Evolutionary conservation across 768 basidiomycete species (phyloP).

Genomic region (Lentinula raphanica): DNA sequence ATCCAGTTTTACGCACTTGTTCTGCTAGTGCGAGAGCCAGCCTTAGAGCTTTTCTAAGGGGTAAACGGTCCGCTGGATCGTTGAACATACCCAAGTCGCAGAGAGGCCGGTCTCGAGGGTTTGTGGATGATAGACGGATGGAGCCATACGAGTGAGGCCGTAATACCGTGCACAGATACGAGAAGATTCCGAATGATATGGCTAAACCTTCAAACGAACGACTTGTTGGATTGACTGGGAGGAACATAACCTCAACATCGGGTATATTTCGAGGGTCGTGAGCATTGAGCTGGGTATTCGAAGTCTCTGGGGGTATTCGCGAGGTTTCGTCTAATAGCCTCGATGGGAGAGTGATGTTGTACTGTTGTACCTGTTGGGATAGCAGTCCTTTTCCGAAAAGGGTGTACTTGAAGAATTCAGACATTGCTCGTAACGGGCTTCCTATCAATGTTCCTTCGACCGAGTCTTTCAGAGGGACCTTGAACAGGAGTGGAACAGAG

Average conservation of each 20-base stretch:
- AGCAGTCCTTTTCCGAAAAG: conserved; percentile 29
- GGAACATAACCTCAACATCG: conserved; percentile 34
- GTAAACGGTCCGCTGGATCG: conserved; percentile 17
- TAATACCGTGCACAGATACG: not conserved
- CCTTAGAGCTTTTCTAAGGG: conserved; percentile 22
- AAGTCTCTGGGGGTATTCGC: not conserved
- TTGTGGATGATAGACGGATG: conserved; percentile 20
- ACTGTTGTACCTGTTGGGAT: conserved; percentile 23
- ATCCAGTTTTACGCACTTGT: conserved; percentile 19
- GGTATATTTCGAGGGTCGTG: conserved; percentile 22
- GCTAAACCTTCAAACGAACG: conserved; percentile 11
- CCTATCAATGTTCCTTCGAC: conserved; percentile 19
- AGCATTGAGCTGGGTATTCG: conserved; percentile 14
- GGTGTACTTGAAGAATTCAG: conserved; percentile 29
- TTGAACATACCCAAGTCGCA: conserved; percentile 26
- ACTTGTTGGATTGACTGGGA: conserved; percentile 14
- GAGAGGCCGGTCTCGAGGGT: conserved; percentile 23
- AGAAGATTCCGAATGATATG: conserved; percentile 15
- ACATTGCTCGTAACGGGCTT: conserved; percentile 20
- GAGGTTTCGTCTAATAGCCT: conserved; percentile 19
- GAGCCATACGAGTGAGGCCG: conserved; percentile 18
- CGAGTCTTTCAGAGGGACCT: conserved; percentile 26
- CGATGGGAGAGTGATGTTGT: conserved; percentile 26
- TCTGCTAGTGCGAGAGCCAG: conserved; percentile 17
- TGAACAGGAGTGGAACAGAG: conserved; percentile 27